Conservation (phyloP, 2,329 filamentous ascomycete species). For the Fusarium succisae region DNA sequence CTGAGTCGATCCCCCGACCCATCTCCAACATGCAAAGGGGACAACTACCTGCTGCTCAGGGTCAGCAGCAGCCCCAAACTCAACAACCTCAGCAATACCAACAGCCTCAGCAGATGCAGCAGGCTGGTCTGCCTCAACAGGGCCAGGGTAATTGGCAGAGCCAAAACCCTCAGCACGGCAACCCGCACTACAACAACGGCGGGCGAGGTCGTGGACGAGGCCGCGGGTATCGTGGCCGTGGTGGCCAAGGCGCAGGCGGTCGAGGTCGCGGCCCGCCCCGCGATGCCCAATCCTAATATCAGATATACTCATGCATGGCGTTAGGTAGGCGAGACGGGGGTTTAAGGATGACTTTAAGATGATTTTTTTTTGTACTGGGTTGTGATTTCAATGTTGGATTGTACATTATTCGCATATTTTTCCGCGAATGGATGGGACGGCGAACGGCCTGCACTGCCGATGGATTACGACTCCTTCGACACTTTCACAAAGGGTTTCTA, state of each 20-base stretch:
- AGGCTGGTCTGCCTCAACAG: slow-evolving; percentile 46
- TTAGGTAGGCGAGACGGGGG: slow-evolving; percentile 39
- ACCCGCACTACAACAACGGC: slow-evolving; percentile 45
- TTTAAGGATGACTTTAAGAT: slow-evolving; percentile 41
- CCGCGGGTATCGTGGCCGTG: slow-evolving; percentile 52
- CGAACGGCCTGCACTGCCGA: slow-evolving; percentile 47
- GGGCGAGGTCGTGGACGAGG: slow-evolving; percentile 52
- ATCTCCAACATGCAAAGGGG: slow-evolving; percentile 59
- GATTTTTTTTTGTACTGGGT: slow-evolving; percentile 42
- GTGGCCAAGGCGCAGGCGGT: slow-evolving; percentile 47
- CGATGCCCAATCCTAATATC: slow-evolving; percentile 48
- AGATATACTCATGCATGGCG: slow-evolving; percentile 41
- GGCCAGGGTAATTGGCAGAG: slow-evolving; percentile 55
- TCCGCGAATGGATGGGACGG: slow-evolving; percentile 50
- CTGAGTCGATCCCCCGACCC: slow-evolving; percentile 92
- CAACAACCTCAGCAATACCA: slow-evolving; percentile 44
- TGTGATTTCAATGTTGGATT: slow-evolving; percentile 51
- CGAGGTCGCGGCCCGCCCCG: slow-evolving; percentile 51
- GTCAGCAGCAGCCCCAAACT: slow-evolving; percentile 43
- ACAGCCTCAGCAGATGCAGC: slow-evolving; percentile 43
- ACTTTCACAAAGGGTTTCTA: slow-evolving; percentile 28
- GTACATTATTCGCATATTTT: slow-evolving; percentile 54
- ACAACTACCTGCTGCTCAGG: slow-evolving; percentile 43
- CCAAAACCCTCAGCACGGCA: slow-evolving; percentile 49
- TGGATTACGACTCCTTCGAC: slow-evolving; percentile 41